Evolutionary conservation across 352 stramenopile species (phyloP).

Genomic region (Globisporangium irregulare): DNA sequence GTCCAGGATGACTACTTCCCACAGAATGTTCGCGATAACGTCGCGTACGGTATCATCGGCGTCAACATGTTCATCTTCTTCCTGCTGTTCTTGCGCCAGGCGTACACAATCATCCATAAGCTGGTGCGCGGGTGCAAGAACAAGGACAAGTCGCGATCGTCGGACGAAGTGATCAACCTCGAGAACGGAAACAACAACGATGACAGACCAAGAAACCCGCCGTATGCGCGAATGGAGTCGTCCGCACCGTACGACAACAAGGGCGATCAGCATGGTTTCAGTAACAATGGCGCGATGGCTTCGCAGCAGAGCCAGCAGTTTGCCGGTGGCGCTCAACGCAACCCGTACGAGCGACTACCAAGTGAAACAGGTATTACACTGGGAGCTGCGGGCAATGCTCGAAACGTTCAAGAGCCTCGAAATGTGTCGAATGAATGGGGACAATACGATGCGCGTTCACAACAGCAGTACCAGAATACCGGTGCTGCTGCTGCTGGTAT

Average conservation of each 20-base stretch:
- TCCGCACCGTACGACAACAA: constrained; percentile 16
- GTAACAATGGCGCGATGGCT: not conserved
- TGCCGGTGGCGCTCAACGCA: constrained; percentile 9
- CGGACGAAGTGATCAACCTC: constrained; percentile 44
- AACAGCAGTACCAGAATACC: constrained; percentile 15
- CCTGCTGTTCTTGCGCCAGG: constrained; percentile 73
- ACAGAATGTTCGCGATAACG: constrained; percentile 74
- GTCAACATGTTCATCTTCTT: constrained; percentile 85
- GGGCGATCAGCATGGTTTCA: not conserved
- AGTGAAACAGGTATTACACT: not conserved
- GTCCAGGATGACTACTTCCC: constrained; percentile 79
- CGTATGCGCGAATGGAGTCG: constrained; percentile 24
- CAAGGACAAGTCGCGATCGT: constrained; percentile 22
- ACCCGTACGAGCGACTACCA: constrained; percentile 4
- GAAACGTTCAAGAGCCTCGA: constrained; percentile 3
- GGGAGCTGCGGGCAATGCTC: not conserved
- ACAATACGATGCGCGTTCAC: constrained; percentile 5
- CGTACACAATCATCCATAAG: constrained; percentile 77
- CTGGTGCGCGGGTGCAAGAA: constrained; percentile 50
- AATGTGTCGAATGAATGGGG: constrained; percentile 9
- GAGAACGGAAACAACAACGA: constrained; percentile 33
- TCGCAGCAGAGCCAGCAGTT: constrained; percentile 9
- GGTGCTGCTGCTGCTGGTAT: constrained; percentile 2
- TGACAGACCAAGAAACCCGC: constrained; percentile 6
- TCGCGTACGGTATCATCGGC: constrained; percentile 83